phyloP scores from a whole-genome alignment of 1,139 yeast species.

The Candida smagusa region DNA sequence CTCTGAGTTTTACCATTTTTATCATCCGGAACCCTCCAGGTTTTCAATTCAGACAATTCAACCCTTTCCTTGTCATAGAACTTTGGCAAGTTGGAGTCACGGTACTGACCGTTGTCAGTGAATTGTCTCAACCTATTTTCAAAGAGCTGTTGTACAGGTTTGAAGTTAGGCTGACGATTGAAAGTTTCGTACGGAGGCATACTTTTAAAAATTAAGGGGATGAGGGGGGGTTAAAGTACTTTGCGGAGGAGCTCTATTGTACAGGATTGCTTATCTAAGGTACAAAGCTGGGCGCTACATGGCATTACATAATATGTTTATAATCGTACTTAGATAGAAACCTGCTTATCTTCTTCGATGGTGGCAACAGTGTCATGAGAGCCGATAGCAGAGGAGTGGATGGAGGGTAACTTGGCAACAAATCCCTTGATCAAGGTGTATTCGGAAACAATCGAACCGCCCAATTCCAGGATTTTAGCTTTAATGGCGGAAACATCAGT shows the following conservation, averaged over 20 bases:
- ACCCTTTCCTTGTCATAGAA: conserved; percentile 65
- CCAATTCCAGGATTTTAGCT: conserved; percentile 39
- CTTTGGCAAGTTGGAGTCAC: conserved; percentile 70
- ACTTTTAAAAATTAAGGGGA: background rate
- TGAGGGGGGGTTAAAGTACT: background rate
- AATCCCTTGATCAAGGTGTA: conserved; percentile 69
- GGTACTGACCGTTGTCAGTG: conserved; percentile 68
- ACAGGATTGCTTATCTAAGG: too few relatives aligned
- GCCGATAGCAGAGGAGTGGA: conserved; percentile 41
- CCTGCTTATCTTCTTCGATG: conserved; percentile 63
- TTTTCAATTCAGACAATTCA: conserved; percentile 47
- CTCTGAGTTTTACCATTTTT: conserved; percentile 49
- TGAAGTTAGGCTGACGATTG: conserved; percentile 71
- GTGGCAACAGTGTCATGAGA: conserved; percentile 46
- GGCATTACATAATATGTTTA: too few relatives aligned
- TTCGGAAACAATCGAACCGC: conserved; percentile 65
- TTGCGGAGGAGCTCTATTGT: conserved; percentile 1
- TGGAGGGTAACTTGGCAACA: conserved; percentile 48
- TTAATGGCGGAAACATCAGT: conserved; percentile 30
- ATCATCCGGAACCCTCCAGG: conserved; percentile 62
- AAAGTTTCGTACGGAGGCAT: conserved; percentile 20
- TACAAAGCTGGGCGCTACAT: too few relatives aligned
- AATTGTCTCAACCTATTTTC: conserved; percentile 81
- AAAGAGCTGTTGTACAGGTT: conserved; percentile 77
- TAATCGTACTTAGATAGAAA: conserved; percentile 13